These are phyloP conservation scores for Saccharum spontaneum DNA, from an alignment of 176 grass and related monocot species.

Conservation along the genomic window DNA sequence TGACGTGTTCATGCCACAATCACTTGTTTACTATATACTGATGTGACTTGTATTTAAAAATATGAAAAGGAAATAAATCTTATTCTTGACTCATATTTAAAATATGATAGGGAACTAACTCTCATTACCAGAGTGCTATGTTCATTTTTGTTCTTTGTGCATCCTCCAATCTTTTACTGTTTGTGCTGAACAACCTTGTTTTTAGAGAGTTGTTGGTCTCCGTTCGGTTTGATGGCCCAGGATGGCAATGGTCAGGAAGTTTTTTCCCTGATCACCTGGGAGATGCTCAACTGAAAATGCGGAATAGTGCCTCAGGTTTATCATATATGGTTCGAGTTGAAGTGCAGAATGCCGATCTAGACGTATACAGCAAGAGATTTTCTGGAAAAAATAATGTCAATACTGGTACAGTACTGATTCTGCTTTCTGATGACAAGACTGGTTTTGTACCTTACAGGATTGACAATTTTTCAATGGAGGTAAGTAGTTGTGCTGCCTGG, in stretches of 20 bases:
- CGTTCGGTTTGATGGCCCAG: slow-evolving; percentile 85
- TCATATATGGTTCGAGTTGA: slow-evolving; percentile 97
- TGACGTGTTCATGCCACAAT: slow-evolving; percentile 4
- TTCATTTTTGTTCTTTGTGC: slow-evolving; percentile 17
- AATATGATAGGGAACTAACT: not conserved
- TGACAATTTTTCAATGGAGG: slow-evolving; percentile 95
- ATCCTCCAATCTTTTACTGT: slow-evolving; percentile 25
- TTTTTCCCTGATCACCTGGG: slow-evolving; percentile 86
- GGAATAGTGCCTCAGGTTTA: slow-evolving; percentile 73
- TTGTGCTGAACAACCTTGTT: slow-evolving; percentile 33
- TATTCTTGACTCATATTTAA: slow-evolving; percentile 10
- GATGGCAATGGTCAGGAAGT: slow-evolving; percentile 97
- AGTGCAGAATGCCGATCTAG: slow-evolving; percentile 91
- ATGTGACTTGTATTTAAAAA: not conserved
- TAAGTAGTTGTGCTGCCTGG: slow-evolving; percentile 45
- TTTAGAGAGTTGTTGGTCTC: slow-evolving; percentile 91
- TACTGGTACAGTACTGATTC: slow-evolving; percentile 80
- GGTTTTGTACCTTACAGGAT: slow-evolving; percentile 95
- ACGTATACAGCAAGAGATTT: slow-evolving; percentile 47
- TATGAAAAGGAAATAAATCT: not conserved
- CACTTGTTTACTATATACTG: not conserved
- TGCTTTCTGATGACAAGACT: slow-evolving; percentile 96
- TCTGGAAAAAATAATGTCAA: slow-evolving; percentile 64
- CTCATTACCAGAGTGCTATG: slow-evolving; percentile 11
- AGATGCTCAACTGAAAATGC: slow-evolving; percentile 97